Evolutionary conservation across 2,329 filamentous ascomycete genomes (phyloP), one percentile per base, ranked within the genome.

Genomic region (Dactylellina sp.): DNA sequence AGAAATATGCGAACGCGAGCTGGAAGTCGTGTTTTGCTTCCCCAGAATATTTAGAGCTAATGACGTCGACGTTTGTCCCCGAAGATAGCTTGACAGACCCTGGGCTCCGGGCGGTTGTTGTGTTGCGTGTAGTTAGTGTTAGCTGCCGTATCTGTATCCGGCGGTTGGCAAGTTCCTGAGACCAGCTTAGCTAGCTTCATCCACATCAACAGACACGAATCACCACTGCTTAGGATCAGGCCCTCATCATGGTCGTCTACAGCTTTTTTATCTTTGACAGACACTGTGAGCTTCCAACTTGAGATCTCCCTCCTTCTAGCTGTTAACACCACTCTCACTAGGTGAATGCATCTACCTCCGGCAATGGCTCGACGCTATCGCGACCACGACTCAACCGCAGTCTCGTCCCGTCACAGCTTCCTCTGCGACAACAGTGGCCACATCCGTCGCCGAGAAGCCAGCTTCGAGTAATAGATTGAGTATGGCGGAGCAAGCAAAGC

Each of bases 251-350:
- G 95, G 89, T 91, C 75, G 91, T 98, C 82, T 98, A 96, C 84
- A 93, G 93, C 72, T 97, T 99, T 83, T 97, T 97, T 85, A 97
- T 99, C 81, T 99, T 99, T 81, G 95, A 99, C 84, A 90, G 95
- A 77, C 95, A 99, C 83, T 97, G 95, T 97, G 86, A 80, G 87
- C 80, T 53, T 4, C 39, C 25, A 25, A 18, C 50, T n/a, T 2
- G 16, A 18, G 39, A 40, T 16, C 44, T 24, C 18, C 14, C 3
- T 28, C 16, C 47, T 16, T 40, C 37, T 50, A 44, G 5, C 28
- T 32, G 28, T 9, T 32, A 32, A 32, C 28, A n/a, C 35, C 44
- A n/a, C 49, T 16, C n/a, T 37, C 14, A 16, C 35, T 20, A 98
- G 94, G 95, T 80, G 94, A 98, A 84, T 99, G 95, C 84, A 93